Conservation (phyloP, 495 filamentous ascomycete genomes). For the Aspergillus campestris region DNA sequence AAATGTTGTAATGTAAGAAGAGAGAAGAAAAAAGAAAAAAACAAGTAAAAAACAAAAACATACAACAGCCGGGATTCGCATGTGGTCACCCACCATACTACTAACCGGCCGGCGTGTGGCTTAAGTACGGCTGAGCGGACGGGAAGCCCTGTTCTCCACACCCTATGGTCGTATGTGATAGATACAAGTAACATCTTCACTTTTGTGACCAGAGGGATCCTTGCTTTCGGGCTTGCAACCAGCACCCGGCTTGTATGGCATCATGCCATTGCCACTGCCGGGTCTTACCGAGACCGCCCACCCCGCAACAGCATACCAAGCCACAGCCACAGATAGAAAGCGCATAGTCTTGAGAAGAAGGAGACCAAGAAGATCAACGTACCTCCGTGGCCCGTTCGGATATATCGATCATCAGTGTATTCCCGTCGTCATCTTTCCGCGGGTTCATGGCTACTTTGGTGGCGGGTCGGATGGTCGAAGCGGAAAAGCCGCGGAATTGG, state of each 20-base stretch:
- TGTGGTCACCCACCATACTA: conserved; percentile 45
- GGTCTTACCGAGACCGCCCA: background rate
- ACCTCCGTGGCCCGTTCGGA: conserved; percentile 75
- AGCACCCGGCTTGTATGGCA: background rate
- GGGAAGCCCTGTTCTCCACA: conserved; percentile 44
- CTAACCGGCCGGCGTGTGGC: conserved; percentile 43
- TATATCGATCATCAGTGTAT: conserved; percentile 70
- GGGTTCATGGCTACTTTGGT: conserved; percentile 31
- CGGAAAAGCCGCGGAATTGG: background rate
- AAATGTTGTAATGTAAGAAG: conserved; percentile 1
- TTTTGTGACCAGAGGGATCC: conserved; percentile 4
- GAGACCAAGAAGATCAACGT: conserved; percentile 19
- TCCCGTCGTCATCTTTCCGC: conserved; percentile 56
- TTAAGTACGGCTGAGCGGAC: conserved; percentile 44
- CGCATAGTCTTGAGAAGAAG: background rate
- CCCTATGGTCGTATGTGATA: conserved; percentile 41
- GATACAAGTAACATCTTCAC: background rate
- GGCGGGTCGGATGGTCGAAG: conserved; percentile 13
- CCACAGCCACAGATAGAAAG: background rate
- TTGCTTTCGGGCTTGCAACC: background rate
- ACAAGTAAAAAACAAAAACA: conserved; percentile 28
- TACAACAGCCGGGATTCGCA: conserved; percentile 44
- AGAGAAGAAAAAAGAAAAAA: conserved; percentile 9
- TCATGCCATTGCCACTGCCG: conserved; percentile 2
- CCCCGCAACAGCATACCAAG: background rate